Conservation (phyloP, 495 filamentous ascomycete species). For the Tricharina praecox region DNA sequence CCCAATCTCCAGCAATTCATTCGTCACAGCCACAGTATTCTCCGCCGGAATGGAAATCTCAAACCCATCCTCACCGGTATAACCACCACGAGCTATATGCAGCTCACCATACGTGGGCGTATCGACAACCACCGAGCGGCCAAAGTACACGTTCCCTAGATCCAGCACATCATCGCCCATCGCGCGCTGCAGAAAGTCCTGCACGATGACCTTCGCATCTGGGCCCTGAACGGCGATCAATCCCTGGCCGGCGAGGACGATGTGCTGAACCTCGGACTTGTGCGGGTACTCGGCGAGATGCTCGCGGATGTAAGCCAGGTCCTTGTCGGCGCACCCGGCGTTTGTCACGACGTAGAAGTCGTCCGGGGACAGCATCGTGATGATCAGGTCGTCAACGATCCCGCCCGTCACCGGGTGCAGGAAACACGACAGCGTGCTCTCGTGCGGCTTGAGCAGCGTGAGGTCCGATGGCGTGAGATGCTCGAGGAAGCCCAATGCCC, state of each 20-base stretch:
- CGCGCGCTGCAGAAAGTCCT: constrained; percentile 33
- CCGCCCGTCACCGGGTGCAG: constrained; percentile 65
- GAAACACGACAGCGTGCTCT: constrained; percentile 64
- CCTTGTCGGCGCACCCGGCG: constrained; percentile 79
- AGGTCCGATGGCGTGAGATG: constrained; percentile 59
- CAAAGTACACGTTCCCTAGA: constrained; percentile 61
- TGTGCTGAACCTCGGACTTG: constrained; percentile 43
- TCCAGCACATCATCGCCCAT: constrained; percentile 34
- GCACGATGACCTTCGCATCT: constrained; percentile 45
- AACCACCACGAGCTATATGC: constrained; percentile 72
- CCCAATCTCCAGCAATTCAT: constrained; percentile 41
- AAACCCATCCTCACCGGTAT: constrained; percentile 96
- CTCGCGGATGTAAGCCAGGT: constrained; percentile 50
- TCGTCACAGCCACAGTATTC: constrained; percentile 36
- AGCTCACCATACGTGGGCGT: constrained; percentile 28
- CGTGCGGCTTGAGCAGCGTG: constrained; percentile 37
- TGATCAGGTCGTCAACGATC: constrained; percentile 83
- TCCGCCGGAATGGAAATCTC: constrained; percentile 66
- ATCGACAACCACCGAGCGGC: constrained; percentile 43
- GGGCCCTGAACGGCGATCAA: constrained; percentile 83
- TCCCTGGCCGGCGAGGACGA: constrained; percentile 48
- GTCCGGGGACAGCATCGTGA: constrained; percentile 53
- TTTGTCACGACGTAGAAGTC: constrained; percentile 89
- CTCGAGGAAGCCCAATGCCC: constrained; percentile 59
- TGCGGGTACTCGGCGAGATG: constrained; percentile 40